Conservation (phyloP, 768 basidiomycete genomes). For the Termitomyces heimii region DNA sequence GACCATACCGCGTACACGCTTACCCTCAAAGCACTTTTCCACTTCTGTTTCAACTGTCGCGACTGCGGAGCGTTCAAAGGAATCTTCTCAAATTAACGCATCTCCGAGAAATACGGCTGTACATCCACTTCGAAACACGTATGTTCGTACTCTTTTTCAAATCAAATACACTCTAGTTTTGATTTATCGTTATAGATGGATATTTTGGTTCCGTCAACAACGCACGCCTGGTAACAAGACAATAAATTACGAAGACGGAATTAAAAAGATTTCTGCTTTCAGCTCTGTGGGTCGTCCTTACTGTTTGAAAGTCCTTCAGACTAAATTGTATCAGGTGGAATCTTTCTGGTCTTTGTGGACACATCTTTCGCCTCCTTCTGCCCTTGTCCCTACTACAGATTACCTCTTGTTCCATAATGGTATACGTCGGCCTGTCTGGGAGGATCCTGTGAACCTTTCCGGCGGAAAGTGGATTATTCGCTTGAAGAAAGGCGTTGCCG, state of each 20-base stretch:
- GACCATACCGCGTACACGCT: slow-evolving; percentile 33
- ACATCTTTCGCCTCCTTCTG: slow-evolving; percentile 82
- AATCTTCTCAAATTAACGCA: slow-evolving; percentile 28
- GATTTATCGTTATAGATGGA: slow-evolving; percentile 52
- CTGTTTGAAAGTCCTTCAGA: not conserved
- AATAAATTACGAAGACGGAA: slow-evolving; percentile 89
- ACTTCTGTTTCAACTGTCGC: slow-evolving; percentile 41
- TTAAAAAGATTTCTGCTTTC: slow-evolving; percentile 87
- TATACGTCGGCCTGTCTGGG: slow-evolving; percentile 90
- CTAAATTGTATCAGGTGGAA: slow-evolving; percentile 57
- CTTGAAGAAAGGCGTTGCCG: slow-evolving; percentile 83
- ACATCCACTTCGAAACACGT: slow-evolving; percentile 84
- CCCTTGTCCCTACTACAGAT: slow-evolving; percentile 85
- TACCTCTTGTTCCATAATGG: slow-evolving; percentile 88
- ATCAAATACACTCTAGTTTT: slow-evolving; percentile 14
- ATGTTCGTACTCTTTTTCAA: slow-evolving; percentile 54
- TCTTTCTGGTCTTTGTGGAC: slow-evolving; percentile 95
- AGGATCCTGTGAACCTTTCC: slow-evolving; percentile 80
- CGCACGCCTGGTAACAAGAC: slow-evolving; percentile 87
- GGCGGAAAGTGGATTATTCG: slow-evolving; percentile 97
- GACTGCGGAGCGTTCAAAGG: slow-evolving; percentile 40
- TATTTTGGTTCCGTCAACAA: slow-evolving; percentile 91
- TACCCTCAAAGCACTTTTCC: slow-evolving; percentile 71
- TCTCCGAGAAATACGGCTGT: slow-evolving; percentile 36
- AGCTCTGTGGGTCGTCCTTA: slow-evolving; percentile 56